Evolutionary conservation across 2,329 filamentous ascomycete species (phyloP).

Genomic region (Westerdykella ornata): DNA sequence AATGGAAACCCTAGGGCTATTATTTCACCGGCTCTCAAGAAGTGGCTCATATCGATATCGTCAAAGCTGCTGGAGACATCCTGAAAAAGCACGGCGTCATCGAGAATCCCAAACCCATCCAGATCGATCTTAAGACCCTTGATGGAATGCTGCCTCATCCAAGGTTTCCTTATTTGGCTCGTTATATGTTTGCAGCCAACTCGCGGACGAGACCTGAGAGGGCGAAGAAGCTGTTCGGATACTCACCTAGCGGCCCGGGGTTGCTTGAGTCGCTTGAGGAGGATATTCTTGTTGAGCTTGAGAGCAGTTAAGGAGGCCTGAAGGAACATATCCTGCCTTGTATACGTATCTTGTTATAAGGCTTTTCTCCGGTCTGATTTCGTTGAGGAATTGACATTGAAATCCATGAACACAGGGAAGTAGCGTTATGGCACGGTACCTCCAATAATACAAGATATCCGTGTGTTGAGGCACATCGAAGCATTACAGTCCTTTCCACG

Average conservation of each 20-base stretch:
- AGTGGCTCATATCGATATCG: conserved; percentile 23
- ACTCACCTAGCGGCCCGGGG: conserved; percentile 46
- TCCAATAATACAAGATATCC: no score
- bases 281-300: conserved; percentile 18
- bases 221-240: conserved; percentile 50
- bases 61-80: conserved; percentile 17
- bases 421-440: no score
- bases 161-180: conserved; percentile 18
- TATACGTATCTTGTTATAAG: no score
- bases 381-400: no score
- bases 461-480: no score
- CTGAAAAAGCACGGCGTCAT: conserved; percentile 23
- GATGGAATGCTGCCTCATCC: conserved; percentile 19
- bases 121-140: conserved; percentile 20
- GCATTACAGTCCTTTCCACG: no score
- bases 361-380: no score
- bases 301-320: not conserved
- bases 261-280: conserved; percentile 41
- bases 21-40: conserved; percentile 42
- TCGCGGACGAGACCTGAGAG: conserved; percentile 51
- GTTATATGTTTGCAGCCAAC: conserved; percentile 44
- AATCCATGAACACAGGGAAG: no score
- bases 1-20: conserved; percentile 35
- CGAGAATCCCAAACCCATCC: conserved; percentile 15
- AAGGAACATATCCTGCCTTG: no score